A percentile compares a stretch with the other conserved stretches of the same genome.
Evolutionary conservation across 805 yeast species (phyloP).

Genomic region (Nakazawaea ernobii): DNA sequence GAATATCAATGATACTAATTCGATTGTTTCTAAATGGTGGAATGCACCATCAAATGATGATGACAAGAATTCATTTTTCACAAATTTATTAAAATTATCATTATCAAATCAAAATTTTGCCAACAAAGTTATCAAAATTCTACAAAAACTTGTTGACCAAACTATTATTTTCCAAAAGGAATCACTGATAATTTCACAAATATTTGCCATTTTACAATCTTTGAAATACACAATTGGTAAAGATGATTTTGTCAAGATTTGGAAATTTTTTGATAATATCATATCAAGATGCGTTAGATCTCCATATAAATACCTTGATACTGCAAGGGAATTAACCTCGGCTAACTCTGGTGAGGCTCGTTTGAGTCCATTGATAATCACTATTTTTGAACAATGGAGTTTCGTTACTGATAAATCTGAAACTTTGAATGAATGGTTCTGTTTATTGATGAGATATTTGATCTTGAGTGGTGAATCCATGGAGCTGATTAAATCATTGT

Average conservation of each 20-base stretch:
- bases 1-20: constrained; percentile 34
- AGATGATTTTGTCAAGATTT: constrained; percentile 31
- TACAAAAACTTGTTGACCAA: constrained; percentile 41
- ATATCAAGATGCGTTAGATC: constrained; percentile 62
- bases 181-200: constrained; percentile 43
- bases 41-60: constrained; percentile 31
- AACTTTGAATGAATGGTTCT: constrained; percentile 41
- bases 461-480: constrained; percentile 56
- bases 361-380: constrained; percentile 54
- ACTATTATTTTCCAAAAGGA: constrained; percentile 50
- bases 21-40: constrained; percentile 58
- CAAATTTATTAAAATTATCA: constrained; percentile 53
- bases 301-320: constrained; percentile 83
- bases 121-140: constrained; percentile 31
- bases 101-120: constrained; percentile 9
- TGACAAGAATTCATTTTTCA: constrained; percentile 54
- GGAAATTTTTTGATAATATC: constrained; percentile 70
- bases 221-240: constrained; percentile 23
- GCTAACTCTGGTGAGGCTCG: constrained; percentile 11
- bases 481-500: constrained; percentile 15
- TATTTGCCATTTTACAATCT: constrained; percentile 48
- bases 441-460: constrained; percentile 39
- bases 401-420: constrained; percentile 33
- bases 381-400: constrained; percentile 65
- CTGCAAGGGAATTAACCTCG: constrained; percentile 24